Percentiles rank a stretch among this genome's conserved stretches.
Evolutionary conservation across 345 rosid genomes (phyloP).

Genomic region (Heritiera littoralis): DNA sequence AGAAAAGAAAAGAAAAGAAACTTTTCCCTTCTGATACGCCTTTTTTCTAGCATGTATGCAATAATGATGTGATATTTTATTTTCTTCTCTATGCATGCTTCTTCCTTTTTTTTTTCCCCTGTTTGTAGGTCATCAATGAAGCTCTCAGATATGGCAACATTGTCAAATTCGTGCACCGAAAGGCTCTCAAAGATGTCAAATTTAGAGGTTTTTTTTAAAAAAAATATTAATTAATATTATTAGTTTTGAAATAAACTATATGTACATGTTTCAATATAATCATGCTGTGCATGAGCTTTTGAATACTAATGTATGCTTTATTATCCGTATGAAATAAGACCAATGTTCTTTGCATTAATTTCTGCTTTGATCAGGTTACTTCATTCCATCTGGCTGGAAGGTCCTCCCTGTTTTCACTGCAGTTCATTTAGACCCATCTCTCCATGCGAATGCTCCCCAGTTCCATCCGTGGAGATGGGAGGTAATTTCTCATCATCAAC

Average conservation of each 20-base stretch:
- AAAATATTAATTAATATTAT: background rate
- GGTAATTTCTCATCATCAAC: constrained; percentile 30
- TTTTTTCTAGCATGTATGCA: constrained; percentile 5
- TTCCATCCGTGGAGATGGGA: constrained; percentile 71
- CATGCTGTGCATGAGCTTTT: background rate
- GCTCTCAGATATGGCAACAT: constrained; percentile 55
- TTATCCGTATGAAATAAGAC: constrained; percentile 2
- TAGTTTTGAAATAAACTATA: background rate
- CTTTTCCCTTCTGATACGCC: background rate
- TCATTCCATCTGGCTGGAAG: constrained; percentile 61
- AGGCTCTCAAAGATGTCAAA: constrained; percentile 59
- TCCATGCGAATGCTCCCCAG: constrained; percentile 42
- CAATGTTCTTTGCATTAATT: background rate
- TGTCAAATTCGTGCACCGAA: constrained; percentile 63
- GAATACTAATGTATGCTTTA: constrained; percentile 1
- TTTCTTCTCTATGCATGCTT: constrained; percentile 1
- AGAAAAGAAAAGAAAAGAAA: too few species aligned
- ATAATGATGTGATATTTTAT: constrained; percentile 10
- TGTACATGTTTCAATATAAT: background rate
- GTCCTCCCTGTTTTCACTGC: constrained; percentile 62
- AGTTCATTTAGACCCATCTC: constrained; percentile 51
- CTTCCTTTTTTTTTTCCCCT: background rate
- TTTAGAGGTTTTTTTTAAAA: constrained; percentile 37
- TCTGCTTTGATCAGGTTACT: constrained; percentile 33
- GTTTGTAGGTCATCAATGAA: constrained; percentile 55